Percentiles rank a stretch among this genome's conserved stretches.
Evolutionary conservation across 495 filamentous ascomycete species (phyloP).

Genomic region (Usnea hakonensis): DNA sequence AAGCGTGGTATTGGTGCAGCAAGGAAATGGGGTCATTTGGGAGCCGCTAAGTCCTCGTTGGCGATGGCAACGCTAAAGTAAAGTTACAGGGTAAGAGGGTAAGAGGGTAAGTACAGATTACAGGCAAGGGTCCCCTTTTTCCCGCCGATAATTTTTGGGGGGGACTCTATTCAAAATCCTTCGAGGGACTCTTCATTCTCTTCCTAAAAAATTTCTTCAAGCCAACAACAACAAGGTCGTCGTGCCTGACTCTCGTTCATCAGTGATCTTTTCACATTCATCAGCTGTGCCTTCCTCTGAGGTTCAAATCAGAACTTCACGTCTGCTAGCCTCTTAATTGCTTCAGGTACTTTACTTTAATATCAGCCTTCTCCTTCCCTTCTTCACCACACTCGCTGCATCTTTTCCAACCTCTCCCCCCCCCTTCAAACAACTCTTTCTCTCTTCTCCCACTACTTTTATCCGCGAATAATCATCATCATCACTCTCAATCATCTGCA

Average conservation of each 20-base stretch:
- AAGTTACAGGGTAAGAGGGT: background rate
- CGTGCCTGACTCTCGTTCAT: slow-evolving; percentile 22
- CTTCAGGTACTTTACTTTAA: no score
- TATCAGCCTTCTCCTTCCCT: slow-evolving; percentile 26
- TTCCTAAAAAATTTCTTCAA: slow-evolving; percentile 24
- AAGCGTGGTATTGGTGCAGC: no score
- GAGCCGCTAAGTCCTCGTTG: background rate
- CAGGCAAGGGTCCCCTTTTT: slow-evolving; percentile 25
- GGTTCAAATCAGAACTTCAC: slow-evolving; percentile 8
- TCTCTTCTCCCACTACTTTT: slow-evolving; percentile 31
- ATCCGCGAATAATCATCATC: slow-evolving; percentile 20
- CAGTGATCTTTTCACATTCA: slow-evolving; percentile 12
- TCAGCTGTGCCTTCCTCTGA: slow-evolving; percentile 20
- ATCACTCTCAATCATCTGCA: slow-evolving; percentile 17
- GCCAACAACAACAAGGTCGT: slow-evolving; percentile 8
- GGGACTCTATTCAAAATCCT: background rate
- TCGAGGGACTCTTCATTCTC: slow-evolving; percentile 39
- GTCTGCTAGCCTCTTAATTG: slow-evolving; percentile 14
- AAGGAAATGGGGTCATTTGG: slow-evolving; percentile 2
- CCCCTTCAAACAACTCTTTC: slow-evolving; percentile 25
- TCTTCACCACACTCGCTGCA: slow-evolving; percentile 32
- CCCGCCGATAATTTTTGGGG: no score
- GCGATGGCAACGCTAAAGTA: background rate
- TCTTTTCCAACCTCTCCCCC: slow-evolving; percentile 15
- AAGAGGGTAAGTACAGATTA: background rate